Conservation (phyloP, 1,284 basidiomycete species). For the Apiotrichum sp. region DNA sequence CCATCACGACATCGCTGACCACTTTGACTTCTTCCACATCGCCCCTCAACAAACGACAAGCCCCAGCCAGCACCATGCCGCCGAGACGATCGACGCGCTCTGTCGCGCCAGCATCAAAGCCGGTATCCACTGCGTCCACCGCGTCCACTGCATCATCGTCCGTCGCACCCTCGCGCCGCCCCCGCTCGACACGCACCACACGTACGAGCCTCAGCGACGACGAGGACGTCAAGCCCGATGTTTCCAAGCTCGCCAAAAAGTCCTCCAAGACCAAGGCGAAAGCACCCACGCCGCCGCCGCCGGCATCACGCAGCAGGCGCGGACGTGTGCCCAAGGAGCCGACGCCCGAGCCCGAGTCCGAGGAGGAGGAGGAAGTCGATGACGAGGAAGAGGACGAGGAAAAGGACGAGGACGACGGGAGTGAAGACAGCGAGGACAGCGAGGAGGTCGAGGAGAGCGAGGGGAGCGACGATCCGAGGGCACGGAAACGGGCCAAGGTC, state of each 20-base stretch:
- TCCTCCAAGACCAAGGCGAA: too few species aligned
- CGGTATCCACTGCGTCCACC: conserved; percentile 22
- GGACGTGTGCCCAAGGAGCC: neutral
- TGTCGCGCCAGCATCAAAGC: neutral
- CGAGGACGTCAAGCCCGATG: conserved; percentile 9
- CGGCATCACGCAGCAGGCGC: neutral
- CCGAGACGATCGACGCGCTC: conserved; percentile 11
- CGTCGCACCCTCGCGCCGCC: too few species aligned
- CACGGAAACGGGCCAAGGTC: conserved; percentile 2
- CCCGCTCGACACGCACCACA: too few species aligned
- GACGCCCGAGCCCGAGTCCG: conserved; percentile 11
- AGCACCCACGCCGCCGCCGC: neutral
- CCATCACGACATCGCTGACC: too few species aligned
- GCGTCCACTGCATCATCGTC: neutral
- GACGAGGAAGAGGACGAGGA: conserved; percentile 18
- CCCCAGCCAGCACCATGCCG: conserved; percentile 10
- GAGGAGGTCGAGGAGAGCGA: conserved; percentile 4
- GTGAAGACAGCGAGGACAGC: neutral
- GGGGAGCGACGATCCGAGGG: neutral
- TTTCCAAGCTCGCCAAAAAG: too few species aligned
- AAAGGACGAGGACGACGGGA: conserved; percentile 14
- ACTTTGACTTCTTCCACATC: too few species aligned
- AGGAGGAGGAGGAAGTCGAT: conserved; percentile 15
- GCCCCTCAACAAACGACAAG: too few species aligned
- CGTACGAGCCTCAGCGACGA: conserved; percentile 46